Evolutionary conservation across 106 monocot genomes (phyloP).

Genomic region (Platanthera guangdongensis): DNA sequence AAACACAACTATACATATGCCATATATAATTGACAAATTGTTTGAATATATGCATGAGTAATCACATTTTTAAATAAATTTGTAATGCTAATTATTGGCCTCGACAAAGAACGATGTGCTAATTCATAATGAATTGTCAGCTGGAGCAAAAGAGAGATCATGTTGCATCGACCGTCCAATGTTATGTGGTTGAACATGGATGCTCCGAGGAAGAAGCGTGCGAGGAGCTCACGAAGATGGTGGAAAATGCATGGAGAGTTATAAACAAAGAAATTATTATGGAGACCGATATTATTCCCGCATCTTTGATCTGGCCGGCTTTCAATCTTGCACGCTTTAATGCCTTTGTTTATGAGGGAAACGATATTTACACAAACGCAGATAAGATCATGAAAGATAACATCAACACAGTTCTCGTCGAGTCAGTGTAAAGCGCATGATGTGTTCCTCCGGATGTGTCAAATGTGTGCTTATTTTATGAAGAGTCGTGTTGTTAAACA

Average conservation of each 20-base stretch:
- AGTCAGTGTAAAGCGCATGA: background rate
- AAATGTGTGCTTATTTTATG: too few species aligned
- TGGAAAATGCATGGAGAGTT: background rate
- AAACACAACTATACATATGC: too few species aligned
- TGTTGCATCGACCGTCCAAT: background rate
- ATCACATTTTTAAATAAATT: too few species aligned
- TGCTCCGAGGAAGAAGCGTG: slow-evolving; percentile 3
- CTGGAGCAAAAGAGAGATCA: background rate
- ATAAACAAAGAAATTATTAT: background rate
- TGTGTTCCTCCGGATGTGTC: too few species aligned
- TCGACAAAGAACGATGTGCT: too few species aligned
- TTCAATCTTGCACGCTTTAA: slow-evolving; percentile 2
- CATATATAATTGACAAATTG: too few species aligned
- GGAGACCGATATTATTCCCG: background rate
- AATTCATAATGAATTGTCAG: background rate
- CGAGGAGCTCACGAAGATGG: background rate
- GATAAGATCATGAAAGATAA: background rate
- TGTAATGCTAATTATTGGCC: too few species aligned
- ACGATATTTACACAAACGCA: background rate
- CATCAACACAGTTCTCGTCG: background rate
- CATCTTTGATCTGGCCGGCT: background rate
- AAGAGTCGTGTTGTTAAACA: too few species aligned
- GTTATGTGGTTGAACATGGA: background rate
- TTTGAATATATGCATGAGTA: too few species aligned
- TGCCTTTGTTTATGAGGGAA: background rate